Base-by-base conservation (phyloP, 148 eudicot genomes). In the Simmondsia chinensis region DNA sequence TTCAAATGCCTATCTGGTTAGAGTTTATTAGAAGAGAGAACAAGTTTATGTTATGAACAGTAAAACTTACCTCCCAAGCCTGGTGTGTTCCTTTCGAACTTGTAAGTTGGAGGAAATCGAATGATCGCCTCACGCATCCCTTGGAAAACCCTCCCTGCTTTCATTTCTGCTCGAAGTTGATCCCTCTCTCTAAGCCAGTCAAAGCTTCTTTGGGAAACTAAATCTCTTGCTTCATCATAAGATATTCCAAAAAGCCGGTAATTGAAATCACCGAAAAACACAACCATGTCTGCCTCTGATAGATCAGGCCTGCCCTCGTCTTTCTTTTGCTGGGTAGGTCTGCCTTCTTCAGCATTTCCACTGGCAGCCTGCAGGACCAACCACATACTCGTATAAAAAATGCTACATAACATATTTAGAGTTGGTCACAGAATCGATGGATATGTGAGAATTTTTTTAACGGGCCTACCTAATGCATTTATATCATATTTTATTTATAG, bases 121-220 rank as follows among this genome's bases (percentile, higher is more conserved):
- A 91, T 73, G 45, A 82, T 66, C 8, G 89, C 94, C 62, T 91
- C 99, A 7, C 82, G 88, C 99, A 91, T 91, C 59, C 99, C 95
- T 61, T 91, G 97, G 68, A 91, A 91, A 43, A 79, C 99, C 69
- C 65, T 85, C 19, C 99, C 99, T 15, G 94, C 86, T 65, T 79
- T 86, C 96, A 91, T 91, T 69, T 91, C 99, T 21, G 87, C 89
- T 60, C 95, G 69, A 20, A 91, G 84, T 58, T 91, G 99, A 73
- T 91, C 99, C 67, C 69, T 91, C 60, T 91, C 99, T 43, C 96
- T 67, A 14, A 91, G 82, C 97, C 99, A 91, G 37, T 91, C 99
- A 12, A 91, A 91, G 51, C 96, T 76, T 73, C 99, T 77, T 69
- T 91, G 99, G 10, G 99, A 91, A 46, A 91, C 96, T 46, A 91